Conservation (phyloP, 352 stramenopile genomes). For the Saprolegnia parasitica region DNA sequence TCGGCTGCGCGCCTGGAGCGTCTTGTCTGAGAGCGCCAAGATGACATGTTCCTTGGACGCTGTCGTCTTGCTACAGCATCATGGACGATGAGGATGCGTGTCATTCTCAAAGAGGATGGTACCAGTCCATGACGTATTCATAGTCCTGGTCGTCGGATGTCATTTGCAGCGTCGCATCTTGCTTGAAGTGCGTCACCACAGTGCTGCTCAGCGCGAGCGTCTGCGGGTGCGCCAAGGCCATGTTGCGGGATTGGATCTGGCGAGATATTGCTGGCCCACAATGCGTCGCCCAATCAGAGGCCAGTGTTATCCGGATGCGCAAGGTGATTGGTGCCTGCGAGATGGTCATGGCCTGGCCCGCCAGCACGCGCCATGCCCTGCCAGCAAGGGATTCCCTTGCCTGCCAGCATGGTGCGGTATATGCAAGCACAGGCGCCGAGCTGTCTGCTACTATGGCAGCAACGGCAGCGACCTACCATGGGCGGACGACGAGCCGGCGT, state of each 20-base stretch:
- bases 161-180: conserved; percentile 34
- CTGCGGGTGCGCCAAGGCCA: conserved; percentile 11
- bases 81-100: background rate
- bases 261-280: background rate
- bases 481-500: too few relatives aligned
- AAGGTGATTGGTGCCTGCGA: background rate
- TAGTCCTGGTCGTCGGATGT: conserved; percentile 75
- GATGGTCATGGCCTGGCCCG: background rate
- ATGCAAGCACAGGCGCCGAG: background rate
- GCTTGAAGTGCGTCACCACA: conserved; percentile 59
- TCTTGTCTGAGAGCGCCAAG: conserved; percentile 24
- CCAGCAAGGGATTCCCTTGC: too few relatives aligned
- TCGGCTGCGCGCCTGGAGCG: conserved; percentile 22
- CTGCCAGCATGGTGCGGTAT: background rate
- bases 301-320: conserved; percentile 6
- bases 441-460: background rate
- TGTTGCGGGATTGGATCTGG: background rate
- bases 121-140: conserved; percentile 80
- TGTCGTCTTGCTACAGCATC: conserved; percentile 49
- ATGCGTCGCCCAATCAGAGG: background rate
- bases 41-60: conserved; percentile 42
- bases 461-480: background rate
- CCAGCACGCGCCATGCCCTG: background rate
- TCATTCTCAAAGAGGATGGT: background rate
- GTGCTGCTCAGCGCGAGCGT: conserved; percentile 30